Evolutionary conservation across 768 basidiomycete species (phyloP).

Genomic region (Russula sp.): DNA sequence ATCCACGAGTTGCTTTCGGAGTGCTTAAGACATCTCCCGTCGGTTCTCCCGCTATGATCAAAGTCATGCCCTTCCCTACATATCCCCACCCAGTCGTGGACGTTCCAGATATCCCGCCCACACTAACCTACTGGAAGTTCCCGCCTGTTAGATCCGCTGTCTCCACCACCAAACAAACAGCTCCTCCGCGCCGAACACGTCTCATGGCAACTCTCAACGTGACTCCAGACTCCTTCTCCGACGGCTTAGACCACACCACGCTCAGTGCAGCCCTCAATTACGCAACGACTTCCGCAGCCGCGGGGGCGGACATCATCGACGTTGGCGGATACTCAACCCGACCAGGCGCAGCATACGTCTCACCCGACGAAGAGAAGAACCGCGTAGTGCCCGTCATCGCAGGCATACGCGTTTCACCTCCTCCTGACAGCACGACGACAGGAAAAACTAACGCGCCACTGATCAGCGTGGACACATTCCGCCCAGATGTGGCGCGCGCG

Average conservation of each 20-base stretch:
- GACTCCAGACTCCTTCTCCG: slow-evolving; percentile 96
- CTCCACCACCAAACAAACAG: slow-evolving; percentile 28
- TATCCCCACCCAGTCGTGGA: slow-evolving; percentile 42
- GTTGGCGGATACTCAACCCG: slow-evolving; percentile 93
- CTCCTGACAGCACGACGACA: not conserved
- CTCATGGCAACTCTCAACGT: slow-evolving; percentile 92
- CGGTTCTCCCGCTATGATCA: slow-evolving; percentile 52
- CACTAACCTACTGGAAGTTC: slow-evolving; percentile 52
- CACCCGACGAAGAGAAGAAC: slow-evolving; percentile 61
- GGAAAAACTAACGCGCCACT: slow-evolving; percentile 42
- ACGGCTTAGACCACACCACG: slow-evolving; percentile 62
- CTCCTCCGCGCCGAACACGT: slow-evolving; percentile 46
- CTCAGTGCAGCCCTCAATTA: slow-evolving; percentile 55
- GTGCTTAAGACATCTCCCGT: slow-evolving; percentile 38
- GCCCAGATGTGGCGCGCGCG: slow-evolving; percentile 71
- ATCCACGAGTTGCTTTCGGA: slow-evolving; percentile 48
- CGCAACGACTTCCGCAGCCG: slow-evolving; percentile 45
- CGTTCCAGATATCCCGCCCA: slow-evolving; percentile 34
- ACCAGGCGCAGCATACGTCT: slow-evolving; percentile 69
- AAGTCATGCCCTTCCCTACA: slow-evolving; percentile 71
- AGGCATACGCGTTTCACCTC: slow-evolving; percentile 47
- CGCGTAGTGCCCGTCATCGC: slow-evolving; percentile 72
- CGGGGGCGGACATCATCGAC: slow-evolving; percentile 79
- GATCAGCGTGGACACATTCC: slow-evolving; percentile 87
- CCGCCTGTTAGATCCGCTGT: slow-evolving; percentile 29